These are phyloP conservation scores for Citrus maxima DNA, from an alignment of 345 rosid species.

Conservation along the genomic window DNA sequence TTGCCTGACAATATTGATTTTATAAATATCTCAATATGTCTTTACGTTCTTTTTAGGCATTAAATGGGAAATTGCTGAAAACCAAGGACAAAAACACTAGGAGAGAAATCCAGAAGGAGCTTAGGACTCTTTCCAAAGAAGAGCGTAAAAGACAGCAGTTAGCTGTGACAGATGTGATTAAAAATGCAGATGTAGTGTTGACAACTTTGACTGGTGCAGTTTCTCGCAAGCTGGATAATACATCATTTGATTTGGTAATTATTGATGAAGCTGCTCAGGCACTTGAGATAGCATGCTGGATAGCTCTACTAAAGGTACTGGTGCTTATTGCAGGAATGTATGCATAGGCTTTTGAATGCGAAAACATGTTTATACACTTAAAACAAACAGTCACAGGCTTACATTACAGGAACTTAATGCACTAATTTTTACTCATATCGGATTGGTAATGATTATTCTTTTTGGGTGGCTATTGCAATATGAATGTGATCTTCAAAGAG, in stretches of 20 bases:
- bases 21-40: background rate
- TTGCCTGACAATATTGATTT: background rate
- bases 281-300: conserved; percentile 97
- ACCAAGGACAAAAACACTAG: conserved; percentile 76
- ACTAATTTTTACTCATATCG: background rate
- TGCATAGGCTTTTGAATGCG: background rate
- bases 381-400: background rate
- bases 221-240: conserved; percentile 63
- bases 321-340: background rate
- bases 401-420: background rate
- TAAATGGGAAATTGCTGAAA: conserved; percentile 82
- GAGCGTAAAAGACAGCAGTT: conserved; percentile 96
- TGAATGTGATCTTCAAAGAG: background rate
- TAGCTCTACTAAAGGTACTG: conserved; percentile 76
- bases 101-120: conserved; percentile 86
- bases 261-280: conserved; percentile 99
- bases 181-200: conserved; percentile 76
- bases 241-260: conserved; percentile 84
- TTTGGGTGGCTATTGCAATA: background rate
- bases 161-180: conserved; percentile 86
- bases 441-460: background rate
- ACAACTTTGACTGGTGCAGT: conserved; percentile 89
- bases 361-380: background rate
- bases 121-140: conserved; percentile 76
- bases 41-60: conserved; percentile 37